Conservation (phyloP, 202 grass and related monocot genomes). For the Eragrostis tef region DNA sequence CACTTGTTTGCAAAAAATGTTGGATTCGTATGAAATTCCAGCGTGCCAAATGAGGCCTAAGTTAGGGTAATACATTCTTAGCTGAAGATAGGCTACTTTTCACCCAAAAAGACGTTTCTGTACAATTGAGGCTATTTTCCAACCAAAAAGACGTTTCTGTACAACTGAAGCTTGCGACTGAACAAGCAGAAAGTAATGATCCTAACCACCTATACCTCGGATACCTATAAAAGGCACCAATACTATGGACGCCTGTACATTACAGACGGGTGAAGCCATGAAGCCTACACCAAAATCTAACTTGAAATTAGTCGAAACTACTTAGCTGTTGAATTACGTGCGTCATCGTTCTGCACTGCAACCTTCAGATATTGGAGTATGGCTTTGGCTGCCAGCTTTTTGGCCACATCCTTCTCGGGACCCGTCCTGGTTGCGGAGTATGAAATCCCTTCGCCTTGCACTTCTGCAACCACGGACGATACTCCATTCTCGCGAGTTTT, state of each 20-base stretch:
- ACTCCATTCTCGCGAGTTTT: conserved; percentile 25
- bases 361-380: conserved; percentile 53
- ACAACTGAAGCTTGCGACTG: background rate
- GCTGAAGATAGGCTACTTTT: background rate
- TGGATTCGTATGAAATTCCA: too few relatives aligned
- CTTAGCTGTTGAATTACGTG: background rate
- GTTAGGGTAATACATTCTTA: too few relatives aligned
- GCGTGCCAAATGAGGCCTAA: too few relatives aligned
- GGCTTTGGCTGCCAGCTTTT: conserved; percentile 55
- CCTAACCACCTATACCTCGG: too few relatives aligned
- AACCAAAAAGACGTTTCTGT: background rate
- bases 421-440: conserved; percentile 47
- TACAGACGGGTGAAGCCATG: background rate
- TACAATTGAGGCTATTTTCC: too few relatives aligned
- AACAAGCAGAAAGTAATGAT: background rate
- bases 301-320: background rate
- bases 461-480: conserved; percentile 48
- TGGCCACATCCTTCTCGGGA: conserved; percentile 45
- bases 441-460: conserved; percentile 38
- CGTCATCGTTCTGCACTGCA: background rate
- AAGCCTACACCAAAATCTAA: background rate
- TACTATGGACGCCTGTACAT: background rate
- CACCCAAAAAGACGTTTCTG: background rate
- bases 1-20: too few relatives aligned
- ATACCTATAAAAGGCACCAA: background rate